Evolutionary conservation across 2,329 filamentous ascomycete genomes (phyloP), one percentile per base, ranked within the genome.

Genomic region (Sarocladium strictum): DNA sequence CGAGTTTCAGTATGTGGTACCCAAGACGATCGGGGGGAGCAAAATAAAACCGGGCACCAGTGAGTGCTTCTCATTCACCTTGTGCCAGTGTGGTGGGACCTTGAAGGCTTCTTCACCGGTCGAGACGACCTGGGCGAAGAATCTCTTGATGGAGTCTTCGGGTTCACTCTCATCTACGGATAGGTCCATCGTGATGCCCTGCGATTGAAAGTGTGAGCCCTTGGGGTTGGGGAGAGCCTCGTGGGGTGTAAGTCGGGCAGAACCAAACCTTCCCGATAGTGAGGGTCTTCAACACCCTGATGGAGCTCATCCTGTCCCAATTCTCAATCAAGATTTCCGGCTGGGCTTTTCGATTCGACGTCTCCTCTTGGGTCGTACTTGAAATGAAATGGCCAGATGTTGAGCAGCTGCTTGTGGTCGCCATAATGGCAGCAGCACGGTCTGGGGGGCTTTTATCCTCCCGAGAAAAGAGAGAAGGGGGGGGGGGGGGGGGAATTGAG

Each of bases 41-140:
- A n/a, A n/a, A n/a, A n/a, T n/a, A n/a, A n/a, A n/a, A n/a, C n/a
- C n/a, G n/a, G n/a, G n/a, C n/a, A n/a, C n/a, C n/a, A n/a, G n/a
- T n/a, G n/a, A n/a, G n/a, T n/a, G n/a, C n/a, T n/a, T n/a, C n/a
- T n/a, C n/a, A n/a, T n/a, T n/a, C n/a, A 55, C 54, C 49, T 51
- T 57, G 40, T 57, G 55, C 55, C 55, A 57, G 23, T 57, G 55
- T 2, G 53, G 55, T 11, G 55, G 55, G 23, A 57, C 49, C 9
- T 29, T 29, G 23, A 57, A 17, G 19, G 35, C 24, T 15, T 55
- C 53, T 26, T 55, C 47, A 33, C 55, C 55, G 24, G 35, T 53
- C 17, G 41, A 32, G 19, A 35, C 19, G 7, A 51, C 35, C 12
- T 57, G 53, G 14, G 49, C 32, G 26, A 49, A 47, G 26, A 49